Percentiles rank a stretch among this genome's conserved stretches.
Conservation (phyloP, 345 rosid species). For the Eucalyptus paniculata region DNA sequence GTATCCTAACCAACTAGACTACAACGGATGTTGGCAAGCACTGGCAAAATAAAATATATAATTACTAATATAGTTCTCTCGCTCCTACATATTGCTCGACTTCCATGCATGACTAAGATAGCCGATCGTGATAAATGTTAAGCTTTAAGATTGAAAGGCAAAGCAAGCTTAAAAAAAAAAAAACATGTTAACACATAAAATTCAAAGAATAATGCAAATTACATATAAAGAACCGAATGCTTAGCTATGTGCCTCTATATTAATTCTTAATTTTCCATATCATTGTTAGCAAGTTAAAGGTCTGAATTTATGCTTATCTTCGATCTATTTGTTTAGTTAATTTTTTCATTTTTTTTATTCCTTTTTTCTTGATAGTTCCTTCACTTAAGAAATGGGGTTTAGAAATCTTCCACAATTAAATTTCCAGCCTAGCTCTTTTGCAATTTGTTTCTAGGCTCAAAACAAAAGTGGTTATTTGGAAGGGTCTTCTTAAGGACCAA, state of each 20-base stretch:
- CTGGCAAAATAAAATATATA: fast-evolving
- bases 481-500: background rate
- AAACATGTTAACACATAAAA: too few species aligned
- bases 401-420: background rate
- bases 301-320: background rate
- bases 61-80: fast-evolving
- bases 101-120: background rate
- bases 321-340: background rate
- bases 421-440: background rate
- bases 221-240: background rate
- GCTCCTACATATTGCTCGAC: background rate
- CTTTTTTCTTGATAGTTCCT: background rate
- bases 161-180: background rate
- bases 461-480: background rate
- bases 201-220: background rate
- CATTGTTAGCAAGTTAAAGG: background rate
- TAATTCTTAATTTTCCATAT: background rate
- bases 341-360: background rate
- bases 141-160: background rate
- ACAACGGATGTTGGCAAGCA: background rate
- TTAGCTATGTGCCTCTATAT: background rate
- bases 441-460: background rate
- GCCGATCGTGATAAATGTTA: background rate
- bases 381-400: background rate
- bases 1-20: conserved; percentile 37